phyloP scores from a whole-genome alignment of 2,329 filamentous ascomycete genomes.

The Xylaria hypoxylon region DNA sequence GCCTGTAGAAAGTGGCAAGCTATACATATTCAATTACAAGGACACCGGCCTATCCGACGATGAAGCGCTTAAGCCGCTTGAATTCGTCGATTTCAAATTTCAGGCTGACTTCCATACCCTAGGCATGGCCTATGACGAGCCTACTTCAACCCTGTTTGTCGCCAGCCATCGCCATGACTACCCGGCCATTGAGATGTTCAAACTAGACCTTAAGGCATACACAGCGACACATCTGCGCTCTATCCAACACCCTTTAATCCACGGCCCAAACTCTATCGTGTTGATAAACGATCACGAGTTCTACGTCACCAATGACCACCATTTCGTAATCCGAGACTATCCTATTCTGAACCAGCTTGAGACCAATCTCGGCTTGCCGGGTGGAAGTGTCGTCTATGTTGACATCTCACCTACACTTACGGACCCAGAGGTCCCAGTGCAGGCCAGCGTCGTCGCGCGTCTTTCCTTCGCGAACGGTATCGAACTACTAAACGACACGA shows the following conservation, averaged over 20 bases:
- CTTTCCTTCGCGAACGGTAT: conserved; percentile 58
- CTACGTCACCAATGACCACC: conserved; percentile 57
- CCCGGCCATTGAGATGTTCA: conserved; percentile 55
- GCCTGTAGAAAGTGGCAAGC: conserved; percentile 44
- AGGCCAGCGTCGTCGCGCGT: conserved; percentile 49
- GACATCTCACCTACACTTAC: conserved; percentile 40
- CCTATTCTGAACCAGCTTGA: conserved; percentile 50
- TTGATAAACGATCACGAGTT: conserved; percentile 53
- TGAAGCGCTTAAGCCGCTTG: conserved; percentile 42
- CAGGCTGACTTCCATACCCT: conserved; percentile 55
- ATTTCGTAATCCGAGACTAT: conserved; percentile 47
- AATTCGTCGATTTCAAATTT: conserved; percentile 44
- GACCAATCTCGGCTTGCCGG: conserved; percentile 50
- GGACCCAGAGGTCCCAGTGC: conserved; percentile 34
- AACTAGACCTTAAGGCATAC: conserved; percentile 50
- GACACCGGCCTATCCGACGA: conserved; percentile 38
- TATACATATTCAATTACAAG: conserved; percentile 56
- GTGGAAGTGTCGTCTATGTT: conserved; percentile 55
- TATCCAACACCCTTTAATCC: conserved; percentile 55
- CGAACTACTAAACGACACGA: conserved; percentile 54
- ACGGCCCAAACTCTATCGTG: conserved; percentile 55
- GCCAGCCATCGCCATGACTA: conserved; percentile 54
- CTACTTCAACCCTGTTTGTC: conserved; percentile 53
- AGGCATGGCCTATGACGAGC: conserved; percentile 55
- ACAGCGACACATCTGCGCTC: conserved; percentile 54